Conservation (phyloP, 495 filamentous ascomycete species). For the Penicillium pancosmium region DNA sequence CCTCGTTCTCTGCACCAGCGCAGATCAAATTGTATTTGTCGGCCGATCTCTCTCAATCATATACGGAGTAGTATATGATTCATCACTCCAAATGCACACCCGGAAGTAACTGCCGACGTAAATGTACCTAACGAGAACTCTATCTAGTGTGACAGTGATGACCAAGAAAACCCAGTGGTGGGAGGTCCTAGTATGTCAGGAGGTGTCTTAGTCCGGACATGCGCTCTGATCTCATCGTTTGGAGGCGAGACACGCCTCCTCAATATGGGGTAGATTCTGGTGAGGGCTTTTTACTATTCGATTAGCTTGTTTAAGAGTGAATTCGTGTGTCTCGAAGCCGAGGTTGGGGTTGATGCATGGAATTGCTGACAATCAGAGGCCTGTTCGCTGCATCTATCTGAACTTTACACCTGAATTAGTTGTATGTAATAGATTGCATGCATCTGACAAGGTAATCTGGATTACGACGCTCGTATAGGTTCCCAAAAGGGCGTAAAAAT, state of each 20-base stretch:
- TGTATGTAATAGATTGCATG: constrained; percentile 15
- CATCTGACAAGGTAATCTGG: constrained; percentile 7
- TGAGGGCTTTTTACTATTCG: constrained; percentile 2
- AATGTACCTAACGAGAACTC: neutral
- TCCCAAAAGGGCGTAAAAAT: neutral
- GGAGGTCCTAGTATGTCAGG: constrained; percentile 6
- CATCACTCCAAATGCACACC: neutral
- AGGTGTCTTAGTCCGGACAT: constrained; percentile 14
- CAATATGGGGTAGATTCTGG: neutral
- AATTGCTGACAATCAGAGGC: constrained; percentile 1
- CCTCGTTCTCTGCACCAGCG: constrained; percentile 5
- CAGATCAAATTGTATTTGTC: constrained; percentile 1
- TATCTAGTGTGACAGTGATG: constrained; percentile 1
- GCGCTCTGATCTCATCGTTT: constrained; percentile 18
- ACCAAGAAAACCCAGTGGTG: neutral
- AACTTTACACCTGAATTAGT: constrained; percentile 8
- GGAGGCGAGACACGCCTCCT: constrained; percentile 8
- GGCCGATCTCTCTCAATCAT: constrained; percentile 3
- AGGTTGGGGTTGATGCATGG: constrained; percentile 10
- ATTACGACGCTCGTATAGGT: constrained; percentile 6
- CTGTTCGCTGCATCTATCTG: constrained; percentile 12
- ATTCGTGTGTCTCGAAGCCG: constrained; percentile 6
- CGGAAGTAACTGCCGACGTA: neutral
- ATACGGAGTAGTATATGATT: neutral
- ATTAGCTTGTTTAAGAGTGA: neutral